Percentiles rank a stretch among this genome's conserved stretches.
phyloP scores from a whole-genome alignment of 768 basidiomycete genomes.

The Macrolepiota albuminosa region DNA sequence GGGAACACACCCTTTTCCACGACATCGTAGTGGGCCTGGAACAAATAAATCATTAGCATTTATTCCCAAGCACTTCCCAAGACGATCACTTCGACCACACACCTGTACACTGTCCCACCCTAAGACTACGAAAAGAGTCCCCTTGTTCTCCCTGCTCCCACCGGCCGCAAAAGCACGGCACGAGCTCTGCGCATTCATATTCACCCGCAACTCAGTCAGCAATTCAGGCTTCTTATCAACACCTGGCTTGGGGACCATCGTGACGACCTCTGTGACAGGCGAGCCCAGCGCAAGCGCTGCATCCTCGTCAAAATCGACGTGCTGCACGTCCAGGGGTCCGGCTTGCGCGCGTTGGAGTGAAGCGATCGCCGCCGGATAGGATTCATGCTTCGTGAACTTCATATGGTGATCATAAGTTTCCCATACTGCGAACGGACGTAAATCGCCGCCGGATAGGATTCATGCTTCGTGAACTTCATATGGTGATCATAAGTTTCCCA shows the following conservation, averaged over 20 bases:
- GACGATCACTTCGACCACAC: neutral
- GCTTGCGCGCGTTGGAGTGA: neutral
- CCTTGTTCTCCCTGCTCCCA: constrained; percentile 10
- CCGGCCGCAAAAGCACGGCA: constrained; percentile 2
- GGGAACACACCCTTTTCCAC: neutral
- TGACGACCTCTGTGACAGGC: constrained; percentile 3
- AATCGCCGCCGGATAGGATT: neutral
- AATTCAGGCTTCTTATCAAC: neutral
- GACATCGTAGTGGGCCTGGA: constrained; percentile 8
- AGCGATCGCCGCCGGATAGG: neutral
- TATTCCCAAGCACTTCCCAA: neutral
- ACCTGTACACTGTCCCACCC: constrained; percentile 15
- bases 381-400: constrained; percentile 1
- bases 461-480: constrained; percentile 1
- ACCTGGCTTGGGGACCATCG: neutral
- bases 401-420: constrained; percentile 8
- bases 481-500: constrained; percentile 11
- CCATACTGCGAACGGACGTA: constrained; percentile 3
- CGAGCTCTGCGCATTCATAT: neutral
- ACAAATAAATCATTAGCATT: neutral
- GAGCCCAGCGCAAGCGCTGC: neutral
- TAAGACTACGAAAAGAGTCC: neutral
- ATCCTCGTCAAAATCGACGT: constrained; percentile 9
- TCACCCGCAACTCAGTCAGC: neutral
- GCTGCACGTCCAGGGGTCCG: constrained; percentile 3